These are phyloP conservation scores for Ceratocystis lukuohia DNA, from an alignment of 2,329 filamentous ascomycete genomes.

Conservation along the genomic window DNA sequence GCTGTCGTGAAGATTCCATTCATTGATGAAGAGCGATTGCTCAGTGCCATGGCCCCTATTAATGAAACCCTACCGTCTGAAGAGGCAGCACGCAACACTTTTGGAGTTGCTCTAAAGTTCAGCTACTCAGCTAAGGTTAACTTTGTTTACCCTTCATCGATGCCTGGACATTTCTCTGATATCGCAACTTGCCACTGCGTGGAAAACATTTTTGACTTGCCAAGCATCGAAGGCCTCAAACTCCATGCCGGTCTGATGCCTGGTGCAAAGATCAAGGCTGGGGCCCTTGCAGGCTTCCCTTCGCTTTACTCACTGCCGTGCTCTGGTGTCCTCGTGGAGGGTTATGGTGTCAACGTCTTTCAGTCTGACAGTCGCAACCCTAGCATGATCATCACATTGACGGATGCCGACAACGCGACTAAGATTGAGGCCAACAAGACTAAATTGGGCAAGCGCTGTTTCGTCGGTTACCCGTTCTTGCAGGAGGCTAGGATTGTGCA, in stretches of 20 bases:
- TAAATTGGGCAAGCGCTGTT: slow-evolving; percentile 73
- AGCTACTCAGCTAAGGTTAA: slow-evolving; percentile 66
- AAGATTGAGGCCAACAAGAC: slow-evolving; percentile 58
- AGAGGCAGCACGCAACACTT: slow-evolving; percentile 74
- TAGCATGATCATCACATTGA: slow-evolving; percentile 82
- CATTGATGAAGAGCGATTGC: slow-evolving; percentile 79
- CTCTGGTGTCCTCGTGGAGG: slow-evolving; percentile 53
- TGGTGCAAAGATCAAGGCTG: slow-evolving; percentile 66
- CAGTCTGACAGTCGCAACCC: slow-evolving; percentile 92
- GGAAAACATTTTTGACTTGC: slow-evolving; percentile 92
- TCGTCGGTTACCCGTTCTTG: slow-evolving; percentile 88
- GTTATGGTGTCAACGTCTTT: slow-evolving; percentile 87
- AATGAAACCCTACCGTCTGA: slow-evolving; percentile 64
- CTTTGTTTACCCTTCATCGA: slow-evolving; percentile 74
- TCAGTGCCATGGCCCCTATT: slow-evolving; percentile 74
- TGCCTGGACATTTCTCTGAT: slow-evolving; percentile 82
- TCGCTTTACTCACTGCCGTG: slow-evolving; percentile 77
- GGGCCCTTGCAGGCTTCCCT: slow-evolving; percentile 87
- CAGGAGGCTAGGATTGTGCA: slow-evolving; percentile 83
- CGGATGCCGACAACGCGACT: slow-evolving; percentile 57
- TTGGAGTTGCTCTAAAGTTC: slow-evolving; percentile 87
- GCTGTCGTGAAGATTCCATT: slow-evolving; percentile 98
- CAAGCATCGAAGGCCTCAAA: slow-evolving; percentile 78
- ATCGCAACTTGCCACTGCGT: slow-evolving; percentile 77
- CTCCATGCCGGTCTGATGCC: slow-evolving; percentile 72